phyloP scores from a whole-genome alignment of 306 rosid genomes.

The Cucurbita maxima region DNA sequence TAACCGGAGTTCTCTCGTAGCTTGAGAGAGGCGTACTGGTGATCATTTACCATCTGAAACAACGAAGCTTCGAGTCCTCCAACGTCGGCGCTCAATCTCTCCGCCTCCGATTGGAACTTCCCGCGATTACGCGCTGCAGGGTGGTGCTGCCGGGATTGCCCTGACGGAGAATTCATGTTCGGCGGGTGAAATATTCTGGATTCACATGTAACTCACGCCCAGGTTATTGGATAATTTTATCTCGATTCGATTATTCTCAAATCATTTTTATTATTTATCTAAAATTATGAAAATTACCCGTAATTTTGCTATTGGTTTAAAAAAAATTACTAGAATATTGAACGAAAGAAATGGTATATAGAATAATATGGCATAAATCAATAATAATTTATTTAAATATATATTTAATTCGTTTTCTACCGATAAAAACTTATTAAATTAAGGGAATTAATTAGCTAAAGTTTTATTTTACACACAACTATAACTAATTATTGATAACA shows the following conservation, averaged over 20 bases:
- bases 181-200: neutral
- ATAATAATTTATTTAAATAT: too few relatives aligned
- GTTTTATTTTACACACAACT: too few relatives aligned
- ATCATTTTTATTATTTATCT: too few relatives aligned
- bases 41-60: slow-evolving; percentile 31
- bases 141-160: neutral
- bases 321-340: too few relatives aligned
- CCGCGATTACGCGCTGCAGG: slow-evolving; percentile 16
- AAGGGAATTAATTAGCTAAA: too few relatives aligned
- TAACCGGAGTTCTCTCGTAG: slow-evolving; percentile 42
- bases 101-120: slow-evolving; percentile 7
- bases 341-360: too few relatives aligned
- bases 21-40: slow-evolving; percentile 31
- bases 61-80: slow-evolving; percentile 46
- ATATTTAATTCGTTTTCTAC: too few relatives aligned
- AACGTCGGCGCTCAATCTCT: slow-evolving; percentile 11
- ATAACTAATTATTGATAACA: too few relatives aligned
- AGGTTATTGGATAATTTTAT: neutral
- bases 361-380: too few relatives aligned
- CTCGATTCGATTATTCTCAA: neutral
- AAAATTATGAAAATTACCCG: too few relatives aligned
- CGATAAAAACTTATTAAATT: too few relatives aligned
- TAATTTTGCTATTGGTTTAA: too few relatives aligned
- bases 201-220: neutral
- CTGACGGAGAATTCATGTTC: neutral